Base-by-base conservation (phyloP, 1,284 basidiomycete genomes). In the Marasmius sp. region DNA sequence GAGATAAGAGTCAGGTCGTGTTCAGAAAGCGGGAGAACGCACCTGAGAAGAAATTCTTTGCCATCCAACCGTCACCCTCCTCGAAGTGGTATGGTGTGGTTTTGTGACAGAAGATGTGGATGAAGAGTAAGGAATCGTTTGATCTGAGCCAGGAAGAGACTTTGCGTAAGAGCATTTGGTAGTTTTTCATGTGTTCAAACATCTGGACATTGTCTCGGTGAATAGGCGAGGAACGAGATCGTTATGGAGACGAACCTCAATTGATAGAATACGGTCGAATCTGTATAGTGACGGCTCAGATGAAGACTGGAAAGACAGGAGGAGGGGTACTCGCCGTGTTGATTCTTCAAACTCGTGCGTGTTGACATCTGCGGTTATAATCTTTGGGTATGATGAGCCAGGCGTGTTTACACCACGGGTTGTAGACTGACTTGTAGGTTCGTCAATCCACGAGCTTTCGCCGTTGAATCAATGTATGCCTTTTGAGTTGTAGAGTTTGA, bases 161-260 rank as follows among this genome's bases (percentile, higher is more conserved):
- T 69, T 92, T 92, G 45, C 76, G 73, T 65, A 93, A 80, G 20
- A 93, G 83, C 6, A 75, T 69, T 58, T 89, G 77, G 74, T 92
- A 92, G 69, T 90, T 89, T 76, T 89, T 91, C 89, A 91, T 91
- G 70, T 93, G 91, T 68, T 93, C 91, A 65, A 93, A 90, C 90
- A 93, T 92, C 83, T 86, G 61, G 27, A 14, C 1, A 14, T 18
- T 47, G 5, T 48, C 18, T 60, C 27, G 12, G 33, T 7, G 50
- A 48, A 49, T 14, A 47, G 45, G 18, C 54, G 22, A 36, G 56
- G 50, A 37, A 41, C n/a, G 12, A 16, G 5, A 45, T 27, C 16
- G 22, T 49, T 16, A 27, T 8, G 49, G 34, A 12, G 43, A 22
- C 64, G 36, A 63, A 83, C 85, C 73, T 92, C 91, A 62, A 92